Conservation (phyloP, 192 early-diverging fungal genomes). For the Coemansia sp. region DNA sequence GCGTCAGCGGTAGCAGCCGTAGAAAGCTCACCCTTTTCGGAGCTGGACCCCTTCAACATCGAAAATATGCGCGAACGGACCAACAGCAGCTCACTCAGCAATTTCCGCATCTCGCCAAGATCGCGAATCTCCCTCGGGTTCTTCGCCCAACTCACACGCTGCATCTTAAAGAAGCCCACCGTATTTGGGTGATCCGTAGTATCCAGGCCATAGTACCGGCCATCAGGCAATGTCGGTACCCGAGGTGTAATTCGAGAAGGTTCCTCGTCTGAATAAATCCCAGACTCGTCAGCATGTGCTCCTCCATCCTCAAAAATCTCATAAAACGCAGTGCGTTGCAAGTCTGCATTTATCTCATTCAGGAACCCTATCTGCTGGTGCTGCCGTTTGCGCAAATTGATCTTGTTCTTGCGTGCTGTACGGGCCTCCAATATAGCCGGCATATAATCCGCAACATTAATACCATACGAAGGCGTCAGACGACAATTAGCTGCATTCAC, state of each 20-base stretch:
- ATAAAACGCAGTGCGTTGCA: not conserved
- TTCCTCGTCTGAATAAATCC: not conserved
- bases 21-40: no score
- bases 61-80: no score
- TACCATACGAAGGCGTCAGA: not conserved
- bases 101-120: no score
- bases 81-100: no score
- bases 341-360: not conserved
- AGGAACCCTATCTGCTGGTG: not conserved
- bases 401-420: not conserved
- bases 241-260: not conserved
- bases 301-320: not conserved
- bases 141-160: no score
- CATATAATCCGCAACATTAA: not conserved
- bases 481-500: constrained; percentile 1
- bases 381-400: not conserved
- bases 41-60: no score
- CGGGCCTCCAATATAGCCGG: not conserved
- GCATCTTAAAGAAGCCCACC: no score
- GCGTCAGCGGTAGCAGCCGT: no score
- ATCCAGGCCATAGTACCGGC: no score
- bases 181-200: no score
- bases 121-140: no score
- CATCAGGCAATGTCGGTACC: no score
- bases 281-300: not conserved